Evolutionary conservation across 495 filamentous ascomycete species (phyloP).

Genomic region (Xylaria scruposa): DNA sequence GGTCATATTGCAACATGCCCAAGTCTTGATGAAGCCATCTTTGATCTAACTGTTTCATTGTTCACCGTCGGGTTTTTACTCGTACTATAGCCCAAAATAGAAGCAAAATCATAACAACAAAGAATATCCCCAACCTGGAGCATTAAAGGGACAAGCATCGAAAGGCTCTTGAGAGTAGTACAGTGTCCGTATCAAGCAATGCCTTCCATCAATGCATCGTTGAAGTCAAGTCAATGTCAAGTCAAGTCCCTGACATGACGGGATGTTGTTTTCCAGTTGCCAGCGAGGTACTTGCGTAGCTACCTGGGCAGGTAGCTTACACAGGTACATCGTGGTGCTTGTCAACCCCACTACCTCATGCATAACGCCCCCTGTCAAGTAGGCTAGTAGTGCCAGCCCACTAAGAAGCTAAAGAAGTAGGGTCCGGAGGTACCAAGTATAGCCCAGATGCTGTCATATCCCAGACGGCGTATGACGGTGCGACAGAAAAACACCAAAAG

Average conservation of each 20-base stretch:
- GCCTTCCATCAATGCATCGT: background rate
- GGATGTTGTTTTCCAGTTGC: background rate
- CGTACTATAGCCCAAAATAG: background rate
- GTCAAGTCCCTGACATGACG: no score
- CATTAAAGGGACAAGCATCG: background rate
- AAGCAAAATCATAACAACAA: background rate
- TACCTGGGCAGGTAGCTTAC: background rate
- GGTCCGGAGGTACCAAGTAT: slow-evolving; percentile 12
- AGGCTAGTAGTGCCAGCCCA: slow-evolving; percentile 5
- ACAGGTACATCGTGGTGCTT: slow-evolving; percentile 7
- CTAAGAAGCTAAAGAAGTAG: background rate
- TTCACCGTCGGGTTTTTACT: background rate
- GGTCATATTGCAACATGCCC: background rate
- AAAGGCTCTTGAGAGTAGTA: background rate
- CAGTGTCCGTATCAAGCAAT: background rate
- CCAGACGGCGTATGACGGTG: slow-evolving; percentile 2
- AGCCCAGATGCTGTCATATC: slow-evolving; percentile 14
- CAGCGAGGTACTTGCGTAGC: background rate
- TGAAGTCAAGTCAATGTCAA: background rate
- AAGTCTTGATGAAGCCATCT: background rate
- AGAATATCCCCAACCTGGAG: background rate
- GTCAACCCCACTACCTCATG: background rate
- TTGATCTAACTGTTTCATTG: background rate
- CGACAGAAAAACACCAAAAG: background rate
- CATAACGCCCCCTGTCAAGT: background rate